phyloP scores from a whole-genome alignment of 73 alveolate species.

The Tetrahymena malaccensis region DNA sequence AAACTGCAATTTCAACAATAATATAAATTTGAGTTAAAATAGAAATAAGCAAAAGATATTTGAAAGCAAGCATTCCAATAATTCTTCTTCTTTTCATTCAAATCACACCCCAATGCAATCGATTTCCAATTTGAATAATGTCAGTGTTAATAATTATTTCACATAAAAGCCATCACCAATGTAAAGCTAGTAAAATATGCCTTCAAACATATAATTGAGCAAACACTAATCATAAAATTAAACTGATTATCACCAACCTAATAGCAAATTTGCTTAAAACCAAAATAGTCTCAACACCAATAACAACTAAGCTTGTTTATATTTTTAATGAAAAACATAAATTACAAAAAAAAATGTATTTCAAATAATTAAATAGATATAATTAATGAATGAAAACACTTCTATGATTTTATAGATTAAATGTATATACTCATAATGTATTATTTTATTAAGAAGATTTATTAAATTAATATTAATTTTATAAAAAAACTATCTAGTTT shows the following conservation, averaged over 20 bases:
- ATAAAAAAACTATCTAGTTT: too few relatives aligned
- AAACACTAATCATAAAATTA: neutral
- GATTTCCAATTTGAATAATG: neutral
- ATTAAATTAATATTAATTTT: too few relatives aligned
- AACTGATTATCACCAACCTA: neutral
- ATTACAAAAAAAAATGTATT: too few relatives aligned
- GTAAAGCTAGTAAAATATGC: neutral
- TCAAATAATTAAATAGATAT: too few relatives aligned
- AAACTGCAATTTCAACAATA: neutral
- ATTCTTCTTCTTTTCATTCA: neutral
- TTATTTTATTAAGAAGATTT: too few relatives aligned
- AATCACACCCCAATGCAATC: neutral
- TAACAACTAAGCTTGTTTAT: neutral
- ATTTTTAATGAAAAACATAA: neutral
- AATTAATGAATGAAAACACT: neutral
- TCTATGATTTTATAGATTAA: neutral
- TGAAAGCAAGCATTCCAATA: neutral
- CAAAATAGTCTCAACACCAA: neutral
- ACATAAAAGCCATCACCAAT: neutral
- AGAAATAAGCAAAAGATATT: neutral
- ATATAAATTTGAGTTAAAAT: neutral
- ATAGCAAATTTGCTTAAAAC: neutral
- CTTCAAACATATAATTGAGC: neutral
- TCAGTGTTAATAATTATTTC: neutral
- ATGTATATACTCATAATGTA: neutral